A percentile compares a stretch with the other conserved stretches of the same genome.
Evolutionary conservation across 495 filamentous ascomycete genomes (phyloP).

Genomic region (Neohortaea acidophila): DNA sequence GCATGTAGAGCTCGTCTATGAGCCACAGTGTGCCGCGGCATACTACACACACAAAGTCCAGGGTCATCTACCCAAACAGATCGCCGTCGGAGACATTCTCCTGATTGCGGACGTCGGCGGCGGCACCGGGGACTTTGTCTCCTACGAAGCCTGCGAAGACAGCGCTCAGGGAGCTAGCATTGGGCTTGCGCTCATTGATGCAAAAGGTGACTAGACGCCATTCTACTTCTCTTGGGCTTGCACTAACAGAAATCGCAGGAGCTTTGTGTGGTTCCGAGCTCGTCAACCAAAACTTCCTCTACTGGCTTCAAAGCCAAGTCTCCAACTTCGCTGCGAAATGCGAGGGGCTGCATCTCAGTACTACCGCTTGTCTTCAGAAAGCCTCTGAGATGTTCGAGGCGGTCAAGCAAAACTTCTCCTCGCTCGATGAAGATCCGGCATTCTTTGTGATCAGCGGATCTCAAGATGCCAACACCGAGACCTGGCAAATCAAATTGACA

Average conservation of each 20-base stretch:
- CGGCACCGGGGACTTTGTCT: slow-evolving; percentile 8
- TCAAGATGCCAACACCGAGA: too few relatives aligned
- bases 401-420: not conserved
- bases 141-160: not conserved
- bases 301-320: not conserved
- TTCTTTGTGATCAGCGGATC: not conserved
- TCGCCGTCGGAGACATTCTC: not conserved
- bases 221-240: not conserved
- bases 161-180: slow-evolving; percentile 1
- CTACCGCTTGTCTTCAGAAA: not conserved
- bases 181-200: not conserved
- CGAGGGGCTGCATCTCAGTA: not conserved
- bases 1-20: slow-evolving; percentile 3
- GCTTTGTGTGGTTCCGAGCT: slow-evolving; percentile 5
- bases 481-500: too few relatives aligned
- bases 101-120: slow-evolving; percentile 6
- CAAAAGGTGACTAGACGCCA: not conserved
- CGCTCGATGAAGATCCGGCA: not conserved
- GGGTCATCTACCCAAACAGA: not conserved
- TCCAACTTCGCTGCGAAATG: not conserved
- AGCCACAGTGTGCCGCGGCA: slow-evolving; percentile 1
- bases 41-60: slow-evolving; percentile 1
- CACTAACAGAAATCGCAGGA: too few relatives aligned
- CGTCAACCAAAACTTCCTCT: not conserved
- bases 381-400: not conserved